Conservation (phyloP, 768 basidiomycete species). For the Hebeloma cylindrosporum region DNA sequence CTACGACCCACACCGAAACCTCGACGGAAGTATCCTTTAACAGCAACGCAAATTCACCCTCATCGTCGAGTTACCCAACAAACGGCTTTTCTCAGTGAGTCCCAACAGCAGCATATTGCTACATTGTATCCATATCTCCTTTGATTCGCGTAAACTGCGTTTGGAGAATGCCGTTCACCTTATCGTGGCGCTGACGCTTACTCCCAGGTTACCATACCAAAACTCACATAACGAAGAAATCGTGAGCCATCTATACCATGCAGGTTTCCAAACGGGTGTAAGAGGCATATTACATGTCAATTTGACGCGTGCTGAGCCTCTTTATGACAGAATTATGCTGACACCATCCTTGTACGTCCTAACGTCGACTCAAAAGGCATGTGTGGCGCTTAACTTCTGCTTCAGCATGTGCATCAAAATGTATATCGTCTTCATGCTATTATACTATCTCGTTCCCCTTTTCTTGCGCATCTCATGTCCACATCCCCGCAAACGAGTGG, state of each 20-base stretch:
- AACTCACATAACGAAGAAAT: constrained; percentile 76
- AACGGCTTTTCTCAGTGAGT: constrained; percentile 68
- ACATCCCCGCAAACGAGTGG: constrained; percentile 68
- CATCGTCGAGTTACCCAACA: constrained; percentile 42
- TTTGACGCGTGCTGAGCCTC: constrained; percentile 9
- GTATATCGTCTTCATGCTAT: constrained; percentile 80
- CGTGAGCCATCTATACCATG: constrained; percentile 73
- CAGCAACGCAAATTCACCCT: constrained; percentile 33
- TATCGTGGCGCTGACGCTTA: constrained; percentile 3
- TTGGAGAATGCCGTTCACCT: neutral
- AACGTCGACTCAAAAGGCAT: constrained; percentile 3
- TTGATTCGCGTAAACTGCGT: constrained; percentile 6
- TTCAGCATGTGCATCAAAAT: constrained; percentile 72
- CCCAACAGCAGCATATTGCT: constrained; percentile 5
- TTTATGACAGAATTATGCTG: constrained; percentile 69
- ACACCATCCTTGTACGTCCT: constrained; percentile 68
- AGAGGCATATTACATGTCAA: constrained; percentile 31
- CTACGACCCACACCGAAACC: constrained; percentile 38
- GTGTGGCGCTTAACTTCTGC: constrained; percentile 11
- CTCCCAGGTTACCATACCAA: constrained; percentile 49
- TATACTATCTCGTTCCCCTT: constrained; percentile 85
- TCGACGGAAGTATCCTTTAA: constrained; percentile 39
- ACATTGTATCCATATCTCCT: constrained; percentile 3
- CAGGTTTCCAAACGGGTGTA: constrained; percentile 82
- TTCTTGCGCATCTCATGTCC: constrained; percentile 85